These are phyloP conservation scores for Kuraishia molischiana DNA, from an alignment of 805 yeast species.

Conservation along the genomic window DNA sequence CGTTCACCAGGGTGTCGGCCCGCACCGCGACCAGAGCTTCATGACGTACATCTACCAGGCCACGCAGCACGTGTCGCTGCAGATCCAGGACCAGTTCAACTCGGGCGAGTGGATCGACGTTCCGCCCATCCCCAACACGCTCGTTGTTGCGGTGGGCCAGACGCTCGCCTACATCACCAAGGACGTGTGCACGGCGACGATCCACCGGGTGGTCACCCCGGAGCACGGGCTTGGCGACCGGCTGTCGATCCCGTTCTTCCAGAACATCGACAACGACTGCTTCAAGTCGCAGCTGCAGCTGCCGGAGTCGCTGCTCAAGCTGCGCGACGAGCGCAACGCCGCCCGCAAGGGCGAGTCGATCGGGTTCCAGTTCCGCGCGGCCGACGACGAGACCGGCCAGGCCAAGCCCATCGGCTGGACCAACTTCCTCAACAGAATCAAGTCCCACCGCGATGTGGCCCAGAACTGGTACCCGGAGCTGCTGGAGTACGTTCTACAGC, in stretches of 20 bases:
- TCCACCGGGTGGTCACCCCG: constrained; percentile 30
- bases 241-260: constrained; percentile 38
- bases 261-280: constrained; percentile 31
- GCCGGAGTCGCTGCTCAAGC: constrained; percentile 17
- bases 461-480: constrained; percentile 31
- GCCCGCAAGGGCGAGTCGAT: constrained; percentile 25
- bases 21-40: constrained; percentile 60
- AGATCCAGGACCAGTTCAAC: constrained; percentile 29
- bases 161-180: constrained; percentile 37
- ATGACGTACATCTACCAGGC: constrained; percentile 54
- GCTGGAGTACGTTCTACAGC: constrained; percentile 20
- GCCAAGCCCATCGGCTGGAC: constrained; percentile 34
- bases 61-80: constrained; percentile 28
- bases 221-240: constrained; percentile 24
- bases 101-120: constrained; percentile 38
- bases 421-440: constrained; percentile 34
- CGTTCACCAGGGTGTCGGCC: constrained; percentile 45
- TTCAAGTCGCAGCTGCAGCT: constrained; percentile 21
- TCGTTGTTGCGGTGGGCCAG: constrained; percentile 33
- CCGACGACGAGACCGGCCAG: constrained; percentile 9
- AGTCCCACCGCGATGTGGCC: constrained; percentile 34
- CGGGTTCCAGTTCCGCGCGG: constrained; percentile 26
- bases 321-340: constrained; percentile 25
- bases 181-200: constrained; percentile 40
- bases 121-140: constrained; percentile 26